A percentile compares a stretch with the other conserved stretches of the same genome.
These are phyloP conservation scores for Globisporangium carolinianum DNA, from an alignment of 352 stramenopile species.

Conservation along the genomic window DNA sequence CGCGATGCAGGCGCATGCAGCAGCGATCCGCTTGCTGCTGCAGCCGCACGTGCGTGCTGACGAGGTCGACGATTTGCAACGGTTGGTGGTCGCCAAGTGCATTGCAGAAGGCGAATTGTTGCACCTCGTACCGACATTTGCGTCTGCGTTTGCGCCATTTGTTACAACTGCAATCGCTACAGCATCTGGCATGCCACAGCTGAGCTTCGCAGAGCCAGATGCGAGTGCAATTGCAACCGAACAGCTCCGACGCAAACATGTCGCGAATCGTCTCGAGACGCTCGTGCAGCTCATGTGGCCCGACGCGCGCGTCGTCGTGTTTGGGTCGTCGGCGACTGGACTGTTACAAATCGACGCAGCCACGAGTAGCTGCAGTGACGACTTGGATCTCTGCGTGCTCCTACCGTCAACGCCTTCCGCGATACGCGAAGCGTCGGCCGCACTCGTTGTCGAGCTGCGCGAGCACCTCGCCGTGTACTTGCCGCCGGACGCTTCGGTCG, in stretches of 20 bases:
- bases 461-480: slow-evolving; percentile 68
- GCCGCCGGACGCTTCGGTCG: slow-evolving; percentile 11
- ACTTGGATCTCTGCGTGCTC: slow-evolving; percentile 72
- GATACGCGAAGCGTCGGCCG: slow-evolving; percentile 42
- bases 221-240: slow-evolving; percentile 11
- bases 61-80: slow-evolving; percentile 30
- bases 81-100: slow-evolving; percentile 35
- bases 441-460: slow-evolving; percentile 48
- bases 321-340: slow-evolving; percentile 59
- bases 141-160: slow-evolving; percentile 6
- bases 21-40: slow-evolving; percentile 14
- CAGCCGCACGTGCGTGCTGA: slow-evolving; percentile 14
- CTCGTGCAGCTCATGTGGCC: slow-evolving; percentile 54
- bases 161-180: not conserved
- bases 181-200: too few species aligned
- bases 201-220: not conserved
- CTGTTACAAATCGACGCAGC: slow-evolving; percentile 17
- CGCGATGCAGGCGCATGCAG: slow-evolving; percentile 6
- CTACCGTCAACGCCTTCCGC: slow-evolving; percentile 35
- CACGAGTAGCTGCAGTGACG: slow-evolving; percentile 14
- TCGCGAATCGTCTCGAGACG: slow-evolving; percentile 32
- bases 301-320: slow-evolving; percentile 51
- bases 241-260: slow-evolving; percentile 17
- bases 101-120: slow-evolving; percentile 27
- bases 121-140: slow-evolving; percentile 29